Conservation (phyloP, 768 basidiomycete genomes). For the Phanerochaete carnosa region DNA sequence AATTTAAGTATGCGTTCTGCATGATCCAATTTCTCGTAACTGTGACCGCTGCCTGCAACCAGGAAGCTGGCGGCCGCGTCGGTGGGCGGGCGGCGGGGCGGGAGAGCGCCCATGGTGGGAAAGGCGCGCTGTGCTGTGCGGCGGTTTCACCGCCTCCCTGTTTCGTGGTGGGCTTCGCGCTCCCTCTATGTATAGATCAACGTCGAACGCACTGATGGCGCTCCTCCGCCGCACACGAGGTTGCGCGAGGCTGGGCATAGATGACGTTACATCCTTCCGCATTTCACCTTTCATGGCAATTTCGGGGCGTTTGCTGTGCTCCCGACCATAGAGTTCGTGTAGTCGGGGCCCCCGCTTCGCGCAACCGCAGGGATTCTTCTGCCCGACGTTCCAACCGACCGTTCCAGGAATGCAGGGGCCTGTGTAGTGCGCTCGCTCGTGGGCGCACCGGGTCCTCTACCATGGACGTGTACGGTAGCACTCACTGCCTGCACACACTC, state of each 20-base stretch:
- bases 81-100: background rate
- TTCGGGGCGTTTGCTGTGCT: slow-evolving; percentile 1
- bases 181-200: background rate
- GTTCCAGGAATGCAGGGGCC: slow-evolving; percentile 3
- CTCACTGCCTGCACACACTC: background rate
- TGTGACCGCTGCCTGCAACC: background rate
- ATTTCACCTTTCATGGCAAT: background rate
- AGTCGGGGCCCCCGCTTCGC: background rate
- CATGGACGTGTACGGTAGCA: background rate
- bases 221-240: slow-evolving; percentile 1
- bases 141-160: background rate
- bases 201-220: background rate
- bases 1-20: background rate
- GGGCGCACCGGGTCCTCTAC: background rate
- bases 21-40: background rate
- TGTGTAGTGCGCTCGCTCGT: background rate
- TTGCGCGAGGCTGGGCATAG: background rate
- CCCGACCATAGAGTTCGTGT: background rate
- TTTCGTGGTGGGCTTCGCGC: background rate
- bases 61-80: background rate
- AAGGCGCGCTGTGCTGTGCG: background rate
- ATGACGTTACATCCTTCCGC: background rate
- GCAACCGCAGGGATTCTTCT: background rate
- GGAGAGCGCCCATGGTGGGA: background rate
- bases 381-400: background rate